These are phyloP conservation scores for Bryoglossum gracile DNA, from an alignment of 495 filamentous ascomycete genomes.

Conservation along the genomic window DNA sequence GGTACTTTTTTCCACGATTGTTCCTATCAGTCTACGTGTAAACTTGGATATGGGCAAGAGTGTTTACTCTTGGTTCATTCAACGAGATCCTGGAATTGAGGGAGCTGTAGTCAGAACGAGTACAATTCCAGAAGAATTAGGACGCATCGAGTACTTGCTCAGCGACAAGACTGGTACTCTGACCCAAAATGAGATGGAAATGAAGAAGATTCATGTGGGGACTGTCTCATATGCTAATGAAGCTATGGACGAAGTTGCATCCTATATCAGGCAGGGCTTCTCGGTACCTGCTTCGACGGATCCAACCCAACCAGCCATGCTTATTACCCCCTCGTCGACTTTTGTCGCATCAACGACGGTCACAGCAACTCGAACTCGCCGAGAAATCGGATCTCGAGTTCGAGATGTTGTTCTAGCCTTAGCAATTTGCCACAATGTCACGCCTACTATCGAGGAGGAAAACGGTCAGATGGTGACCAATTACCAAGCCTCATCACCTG, in stretches of 20 bases:
- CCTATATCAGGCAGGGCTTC: constrained; percentile 80
- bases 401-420: constrained; percentile 86
- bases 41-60: constrained; percentile 97
- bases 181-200: constrained; percentile 97
- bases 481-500: constrained; percentile 94
- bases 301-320: constrained; percentile 29
- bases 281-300: constrained; percentile 33
- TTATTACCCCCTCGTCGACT: constrained; percentile 70
- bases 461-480: constrained; percentile 68
- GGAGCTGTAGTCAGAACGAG: constrained; percentile 92
- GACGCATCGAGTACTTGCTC: constrained; percentile 90
- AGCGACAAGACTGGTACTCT: constrained; percentile 97
- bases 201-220: constrained; percentile 97
- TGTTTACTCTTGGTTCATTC: constrained; percentile 93
- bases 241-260: constrained; percentile 92
- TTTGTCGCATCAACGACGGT: constrained; percentile 49
- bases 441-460: constrained; percentile 79
- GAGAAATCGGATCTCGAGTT: constrained; percentile 90
- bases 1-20: constrained; percentile 97
- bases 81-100: constrained; percentile 79
- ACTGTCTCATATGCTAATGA: constrained; percentile 97
- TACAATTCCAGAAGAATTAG: constrained; percentile 95
- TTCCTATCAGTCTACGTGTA: constrained; percentile 92
- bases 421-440: constrained; percentile 96
- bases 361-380: constrained; percentile 67